Conservation (phyloP, 441 rosid species). For the Aleurites moluccanus region DNA sequence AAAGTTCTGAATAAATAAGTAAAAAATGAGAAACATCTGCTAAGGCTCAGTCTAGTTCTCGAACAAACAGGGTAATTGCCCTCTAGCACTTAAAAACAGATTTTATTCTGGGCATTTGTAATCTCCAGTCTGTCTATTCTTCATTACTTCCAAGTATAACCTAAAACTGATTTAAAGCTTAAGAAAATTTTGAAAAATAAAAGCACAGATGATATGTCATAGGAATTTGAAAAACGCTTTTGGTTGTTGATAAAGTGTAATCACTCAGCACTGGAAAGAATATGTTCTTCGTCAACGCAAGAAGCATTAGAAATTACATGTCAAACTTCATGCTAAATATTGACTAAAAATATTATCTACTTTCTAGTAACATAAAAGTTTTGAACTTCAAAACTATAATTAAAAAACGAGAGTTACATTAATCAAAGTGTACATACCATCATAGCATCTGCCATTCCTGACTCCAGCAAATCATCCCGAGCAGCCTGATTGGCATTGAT, state of each 20-base stretch:
- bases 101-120: neutral
- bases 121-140: neutral
- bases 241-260: neutral
- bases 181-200: neutral
- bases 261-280: neutral
- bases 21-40: neutral
- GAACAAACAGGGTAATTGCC: neutral
- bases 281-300: neutral
- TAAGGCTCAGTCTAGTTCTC: neutral
- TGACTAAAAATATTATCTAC: neutral
- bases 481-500: constrained; percentile 55
- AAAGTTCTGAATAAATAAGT: neutral
- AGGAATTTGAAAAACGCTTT: neutral
- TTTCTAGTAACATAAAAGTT: neutral
- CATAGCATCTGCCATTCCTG: constrained; percentile 77
- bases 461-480: constrained; percentile 69
- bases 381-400: neutral
- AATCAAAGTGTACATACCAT: constrained; percentile 39
- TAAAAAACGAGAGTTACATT: neutral
- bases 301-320: neutral
- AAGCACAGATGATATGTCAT: neutral
- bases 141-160: neutral
- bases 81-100: neutral
- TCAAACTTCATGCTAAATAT: neutral
- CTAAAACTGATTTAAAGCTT: neutral